Conservation (phyloP, 2,329 filamentous ascomycete genomes). For the Fusarium cyanostomum region DNA sequence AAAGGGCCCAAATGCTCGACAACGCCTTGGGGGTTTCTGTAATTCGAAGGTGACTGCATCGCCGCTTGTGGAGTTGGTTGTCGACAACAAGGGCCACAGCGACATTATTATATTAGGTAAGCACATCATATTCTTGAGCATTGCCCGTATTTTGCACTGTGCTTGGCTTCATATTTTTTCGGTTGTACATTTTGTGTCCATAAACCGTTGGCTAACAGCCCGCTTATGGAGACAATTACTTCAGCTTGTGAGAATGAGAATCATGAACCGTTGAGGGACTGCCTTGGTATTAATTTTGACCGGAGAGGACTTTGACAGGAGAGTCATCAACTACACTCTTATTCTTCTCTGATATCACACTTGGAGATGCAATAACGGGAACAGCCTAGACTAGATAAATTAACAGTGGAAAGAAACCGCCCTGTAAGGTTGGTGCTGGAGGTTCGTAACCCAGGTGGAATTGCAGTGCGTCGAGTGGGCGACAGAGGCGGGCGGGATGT, state of each 20-base stretch:
- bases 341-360: constrained; percentile 25
- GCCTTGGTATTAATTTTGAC: not conserved
- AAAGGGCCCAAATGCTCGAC: constrained; percentile 1
- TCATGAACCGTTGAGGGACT: not conserved
- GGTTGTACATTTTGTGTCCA: no score
- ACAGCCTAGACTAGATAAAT: no score
- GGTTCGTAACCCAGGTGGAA: not conserved
- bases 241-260: no score
- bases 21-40: constrained; percentile 16
- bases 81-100: constrained; percentile 37
- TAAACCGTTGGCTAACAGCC: no score
- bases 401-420: constrained; percentile 31
- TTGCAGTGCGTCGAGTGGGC: constrained; percentile 2
- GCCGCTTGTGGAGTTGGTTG: constrained; percentile 44
- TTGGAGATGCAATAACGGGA: no score
- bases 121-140: constrained; percentile 2
- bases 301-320: no score
- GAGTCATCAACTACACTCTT: not conserved
- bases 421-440: not conserved
- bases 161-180: no score
- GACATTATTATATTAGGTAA: constrained; percentile 26
- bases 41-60: constrained; percentile 42
- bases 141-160: not conserved
- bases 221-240: no score
- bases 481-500: not conserved